Evolutionary conservation across 805 yeast species (phyloP).

Genomic region (Myxozyma lipomycoides): DNA sequence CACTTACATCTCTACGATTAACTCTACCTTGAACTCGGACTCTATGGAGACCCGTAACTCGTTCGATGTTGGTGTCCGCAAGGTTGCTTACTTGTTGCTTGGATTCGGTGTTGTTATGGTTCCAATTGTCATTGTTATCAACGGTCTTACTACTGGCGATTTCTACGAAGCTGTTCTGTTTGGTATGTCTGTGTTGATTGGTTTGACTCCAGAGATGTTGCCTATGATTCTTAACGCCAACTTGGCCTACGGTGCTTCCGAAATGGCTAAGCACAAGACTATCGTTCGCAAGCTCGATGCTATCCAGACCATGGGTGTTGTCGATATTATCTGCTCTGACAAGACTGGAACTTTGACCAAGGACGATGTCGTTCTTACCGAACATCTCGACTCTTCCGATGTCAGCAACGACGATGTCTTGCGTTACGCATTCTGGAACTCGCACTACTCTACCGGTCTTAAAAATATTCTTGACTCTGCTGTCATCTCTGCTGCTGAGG

Average conservation of each 20-base stretch:
- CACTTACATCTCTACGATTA: slow-evolving; percentile 29
- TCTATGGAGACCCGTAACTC: slow-evolving; percentile 28
- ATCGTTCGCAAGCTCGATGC: slow-evolving; percentile 28
- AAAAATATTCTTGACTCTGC: slow-evolving; percentile 25
- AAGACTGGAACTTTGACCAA: slow-evolving; percentile 49
- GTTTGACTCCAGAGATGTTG: slow-evolving; percentile 28
- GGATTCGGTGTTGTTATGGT: slow-evolving; percentile 28
- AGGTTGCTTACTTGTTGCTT: slow-evolving; percentile 26
- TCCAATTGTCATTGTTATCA: slow-evolving; percentile 27
- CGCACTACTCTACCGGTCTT: slow-evolving; percentile 25
- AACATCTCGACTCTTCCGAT: slow-evolving; percentile 19
- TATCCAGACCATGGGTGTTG: slow-evolving; percentile 52
- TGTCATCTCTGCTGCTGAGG: slow-evolving; percentile 20
- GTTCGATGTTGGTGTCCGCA: slow-evolving; percentile 27
- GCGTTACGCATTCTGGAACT: slow-evolving; percentile 21
- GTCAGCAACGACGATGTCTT: slow-evolving; percentile 17
- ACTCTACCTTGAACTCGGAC: slow-evolving; percentile 29
- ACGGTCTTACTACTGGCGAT: slow-evolving; percentile 26
- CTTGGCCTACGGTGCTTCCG: slow-evolving; percentile 27
- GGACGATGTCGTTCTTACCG: slow-evolving; percentile 26
- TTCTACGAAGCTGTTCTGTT: slow-evolving; percentile 28
- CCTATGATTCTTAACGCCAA: slow-evolving; percentile 29
- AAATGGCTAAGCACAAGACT: slow-evolving; percentile 29
- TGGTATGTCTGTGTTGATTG: slow-evolving; percentile 27
- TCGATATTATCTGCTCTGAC: slow-evolving; percentile 53